Evolutionary conservation across 225 moss, liverwort and hornwort species (phyloP).

Genomic region (Climacium dendroides): DNA sequence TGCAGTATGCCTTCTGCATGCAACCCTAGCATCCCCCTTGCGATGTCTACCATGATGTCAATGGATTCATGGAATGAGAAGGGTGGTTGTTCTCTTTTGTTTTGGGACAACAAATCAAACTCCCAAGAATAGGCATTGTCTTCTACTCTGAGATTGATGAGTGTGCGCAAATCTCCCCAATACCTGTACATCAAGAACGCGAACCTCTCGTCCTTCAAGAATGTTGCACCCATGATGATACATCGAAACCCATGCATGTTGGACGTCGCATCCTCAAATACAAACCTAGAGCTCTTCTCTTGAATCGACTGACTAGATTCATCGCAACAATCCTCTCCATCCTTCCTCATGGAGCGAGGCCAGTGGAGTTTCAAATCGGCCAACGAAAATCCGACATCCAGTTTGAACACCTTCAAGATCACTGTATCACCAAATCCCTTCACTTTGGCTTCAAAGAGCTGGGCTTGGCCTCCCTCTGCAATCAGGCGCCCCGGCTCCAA

Average conservation of each 20-base stretch:
- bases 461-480: too few species aligned
- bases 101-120: neutral
- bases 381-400: too few species aligned
- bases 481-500: too few species aligned
- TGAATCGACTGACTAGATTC: accelerated
- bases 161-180: neutral
- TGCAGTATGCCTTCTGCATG: neutral
- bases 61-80: accelerated
- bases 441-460: too few species aligned
- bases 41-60: accelerated
- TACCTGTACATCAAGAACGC: neutral
- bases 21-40: neutral
- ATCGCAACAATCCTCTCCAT: neutral
- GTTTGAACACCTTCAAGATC: too few species aligned
- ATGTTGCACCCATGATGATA: neutral
- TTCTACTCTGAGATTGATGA: neutral
- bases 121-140: neutral
- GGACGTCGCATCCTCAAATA: too few species aligned
- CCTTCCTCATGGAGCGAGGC: neutral
- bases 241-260: too few species aligned
- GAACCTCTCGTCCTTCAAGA: neutral
- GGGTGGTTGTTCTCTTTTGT: too few species aligned
- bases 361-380: neutral
- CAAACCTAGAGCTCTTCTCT: neutral
- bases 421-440: accelerated